Base-by-base conservation (phyloP, 345 rosid genomes). In the Brassica incana region DNA sequence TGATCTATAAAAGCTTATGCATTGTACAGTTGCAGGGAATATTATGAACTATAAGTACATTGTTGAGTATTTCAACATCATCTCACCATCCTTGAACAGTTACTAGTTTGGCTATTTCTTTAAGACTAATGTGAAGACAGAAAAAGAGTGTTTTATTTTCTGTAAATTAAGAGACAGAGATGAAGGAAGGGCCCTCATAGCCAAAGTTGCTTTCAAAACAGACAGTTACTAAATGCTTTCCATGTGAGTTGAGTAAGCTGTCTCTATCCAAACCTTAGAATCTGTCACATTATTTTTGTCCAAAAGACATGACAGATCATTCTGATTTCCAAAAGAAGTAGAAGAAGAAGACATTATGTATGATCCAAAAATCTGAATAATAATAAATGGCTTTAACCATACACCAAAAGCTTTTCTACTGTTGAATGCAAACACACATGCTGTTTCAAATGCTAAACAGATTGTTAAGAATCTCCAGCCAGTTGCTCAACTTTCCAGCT, bases 401-500 rank as follows among this genome's bases (percentile, higher is more conserved):
- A 12, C 71, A 74, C 77, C 71, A 32, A 74, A 74, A 50, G 71
- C 64, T 74, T 65, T 73, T 52, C n/a, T 67, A 65, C 63, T 65
- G 48, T 64, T 74, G 45, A 63, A 8, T 72, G 36, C 36, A 72
- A 73, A 73, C 48, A 73, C 70, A 64, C 30, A 23, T 72, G 6
- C 5, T 25, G 67, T 60, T 61, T 60, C 67, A 25, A 48, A 30
- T 45, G 10, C 30, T 45, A 16, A 73, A 73, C 8, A 73, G 32
- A 71, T 6, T 67, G 32, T 67, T 29, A 67, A 67, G 33, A 67
- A 52, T 20, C 72, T 75, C 12, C 69, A 65, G 50, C 12, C 4
- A 88, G 88, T 72, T 94, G 84, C 82, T 88, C 85, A 87, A 83
- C 85, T 71, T 87, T 76, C 98, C 97, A 94, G 92, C 94, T 94